Conservation (phyloP, 2,329 filamentous ascomycete species). For the Alternaria metachromatica region DNA sequence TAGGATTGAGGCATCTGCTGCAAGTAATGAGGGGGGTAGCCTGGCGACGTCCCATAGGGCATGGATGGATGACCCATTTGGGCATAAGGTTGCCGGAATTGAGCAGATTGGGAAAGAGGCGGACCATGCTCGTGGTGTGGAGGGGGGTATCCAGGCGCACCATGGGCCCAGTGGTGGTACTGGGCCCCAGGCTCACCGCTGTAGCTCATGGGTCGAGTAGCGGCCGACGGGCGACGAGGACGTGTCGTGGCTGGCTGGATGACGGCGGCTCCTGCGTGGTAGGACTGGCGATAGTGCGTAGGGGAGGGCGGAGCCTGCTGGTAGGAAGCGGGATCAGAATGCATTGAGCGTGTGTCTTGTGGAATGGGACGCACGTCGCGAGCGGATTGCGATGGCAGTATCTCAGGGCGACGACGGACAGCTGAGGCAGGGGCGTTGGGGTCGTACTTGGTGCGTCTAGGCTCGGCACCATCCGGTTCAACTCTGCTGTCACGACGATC, state of each 20-base stretch:
- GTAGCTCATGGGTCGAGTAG: conserved; percentile 43
- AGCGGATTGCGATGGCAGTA: conserved; percentile 36
- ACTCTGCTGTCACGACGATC: conserved; percentile 18
- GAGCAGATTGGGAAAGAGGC: conserved; percentile 41
- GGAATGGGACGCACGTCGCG: conserved; percentile 34
- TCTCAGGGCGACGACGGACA: conserved; percentile 20
- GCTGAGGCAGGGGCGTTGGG: conserved; percentile 22
- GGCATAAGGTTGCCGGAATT: conserved; percentile 25
- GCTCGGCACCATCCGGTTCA: conserved; percentile 43
- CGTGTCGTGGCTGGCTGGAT: conserved; percentile 37
- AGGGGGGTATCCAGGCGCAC: conserved; percentile 32
- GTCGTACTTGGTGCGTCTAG: conserved; percentile 39
- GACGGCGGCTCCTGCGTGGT: conserved; percentile 32
- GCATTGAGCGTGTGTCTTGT: conserved; percentile 37
- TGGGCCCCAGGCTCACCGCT: conserved; percentile 28
- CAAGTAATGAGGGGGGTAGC: too few species aligned
- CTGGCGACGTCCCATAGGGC: too few species aligned
- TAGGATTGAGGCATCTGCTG: too few species aligned
- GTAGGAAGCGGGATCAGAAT: conserved; percentile 38
- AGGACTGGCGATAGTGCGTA: conserved; percentile 31
- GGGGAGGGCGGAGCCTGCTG: conserved; percentile 37
- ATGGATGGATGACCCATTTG: background rate
- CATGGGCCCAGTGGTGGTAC: conserved; percentile 23
- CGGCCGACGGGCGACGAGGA: conserved; percentile 35
- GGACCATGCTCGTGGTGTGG: conserved; percentile 40